Evolutionary conservation across 225 moss, liverwort and hornwort species (phyloP).

Genomic region (Sphagnum tenellum): DNA sequence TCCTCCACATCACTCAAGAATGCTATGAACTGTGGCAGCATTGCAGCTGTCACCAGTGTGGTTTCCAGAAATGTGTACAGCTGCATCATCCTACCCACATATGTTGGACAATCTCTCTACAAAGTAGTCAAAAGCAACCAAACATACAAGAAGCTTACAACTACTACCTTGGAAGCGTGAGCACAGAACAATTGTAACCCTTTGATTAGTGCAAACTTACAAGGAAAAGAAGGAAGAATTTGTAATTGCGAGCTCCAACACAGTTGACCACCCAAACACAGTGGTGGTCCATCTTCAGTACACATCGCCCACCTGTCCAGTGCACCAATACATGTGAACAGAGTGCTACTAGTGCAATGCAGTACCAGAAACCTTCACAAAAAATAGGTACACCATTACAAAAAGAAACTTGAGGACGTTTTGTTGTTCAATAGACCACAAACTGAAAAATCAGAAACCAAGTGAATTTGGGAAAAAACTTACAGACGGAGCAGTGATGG

Average conservation of each 20-base stretch:
- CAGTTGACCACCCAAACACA: conserved; percentile 99
- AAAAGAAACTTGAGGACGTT: too few relatives aligned
- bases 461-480: conserved; percentile 4
- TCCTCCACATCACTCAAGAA: conserved; percentile 96
- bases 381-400: too few relatives aligned
- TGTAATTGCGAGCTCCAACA: conserved; percentile 91
- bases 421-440: too few relatives aligned
- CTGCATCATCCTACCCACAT: conserved; percentile 12
- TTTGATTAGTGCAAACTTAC: conserved; percentile 10
- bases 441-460: too few relatives aligned
- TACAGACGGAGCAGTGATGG: conserved; percentile 95
- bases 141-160: too few relatives aligned
- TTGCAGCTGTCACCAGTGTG: conserved; percentile 63
- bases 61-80: conserved; percentile 92
- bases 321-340: too few relatives aligned
- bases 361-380: too few relatives aligned
- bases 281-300: conserved; percentile 99
- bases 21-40: conserved; percentile 84
- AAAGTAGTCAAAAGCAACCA: too few relatives aligned
- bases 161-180: too few relatives aligned
- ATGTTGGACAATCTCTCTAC: too few relatives aligned
- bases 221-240: conserved; percentile 87
- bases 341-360: too few relatives aligned
- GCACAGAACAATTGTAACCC: too few relatives aligned
- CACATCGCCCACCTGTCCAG: conserved; percentile 63